Conservation (phyloP, 23 red algal genomes). For the Gracilaria caudata region DNA sequence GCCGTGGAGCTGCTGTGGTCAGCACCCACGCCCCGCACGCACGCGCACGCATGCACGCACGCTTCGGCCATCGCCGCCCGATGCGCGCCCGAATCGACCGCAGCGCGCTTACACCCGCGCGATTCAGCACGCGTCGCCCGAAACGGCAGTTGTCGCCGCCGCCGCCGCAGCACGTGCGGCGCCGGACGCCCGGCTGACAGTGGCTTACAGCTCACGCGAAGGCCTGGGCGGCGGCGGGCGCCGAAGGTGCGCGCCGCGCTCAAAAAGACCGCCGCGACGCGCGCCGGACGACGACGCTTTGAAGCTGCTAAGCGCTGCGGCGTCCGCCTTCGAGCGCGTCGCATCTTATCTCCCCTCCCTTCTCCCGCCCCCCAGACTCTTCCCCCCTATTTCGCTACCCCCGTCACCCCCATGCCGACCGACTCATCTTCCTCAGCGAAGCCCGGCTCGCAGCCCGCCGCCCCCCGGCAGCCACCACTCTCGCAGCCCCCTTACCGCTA, state of each 20-base stretch:
- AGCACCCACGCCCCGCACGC: neutral
- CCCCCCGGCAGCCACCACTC: slow-evolving; percentile 8
- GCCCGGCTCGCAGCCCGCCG: slow-evolving; percentile 21
- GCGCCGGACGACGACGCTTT: neutral
- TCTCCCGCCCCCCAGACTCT: neutral
- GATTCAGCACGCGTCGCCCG: neutral
- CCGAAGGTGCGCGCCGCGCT: slow-evolving; percentile 20
- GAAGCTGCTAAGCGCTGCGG: slow-evolving; percentile 18
- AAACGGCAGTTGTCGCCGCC: neutral
- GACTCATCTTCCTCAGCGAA: slow-evolving; percentile 28
- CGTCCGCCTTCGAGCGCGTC: slow-evolving; percentile 7
- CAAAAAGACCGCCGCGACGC: slow-evolving; percentile 7
- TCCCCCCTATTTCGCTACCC: neutral
- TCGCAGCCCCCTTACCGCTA: slow-evolving; percentile 11
- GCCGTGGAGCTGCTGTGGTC: too few relatives aligned
- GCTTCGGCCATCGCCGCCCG: neutral
- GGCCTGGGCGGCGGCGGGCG: neutral
- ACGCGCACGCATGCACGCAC: neutral
- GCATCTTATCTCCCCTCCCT: neutral
- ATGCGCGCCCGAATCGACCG: neutral
- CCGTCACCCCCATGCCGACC: slow-evolving; percentile 30
- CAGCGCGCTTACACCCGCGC: neutral
- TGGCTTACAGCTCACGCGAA: neutral
- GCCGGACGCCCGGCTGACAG: neutral
- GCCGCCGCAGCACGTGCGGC: slow-evolving; percentile 1